Evolutionary conservation across 768 basidiomycete species (phyloP), one percentile per base, ranked within the genome.

Genomic region (Lactifluus subvellereus): DNA sequence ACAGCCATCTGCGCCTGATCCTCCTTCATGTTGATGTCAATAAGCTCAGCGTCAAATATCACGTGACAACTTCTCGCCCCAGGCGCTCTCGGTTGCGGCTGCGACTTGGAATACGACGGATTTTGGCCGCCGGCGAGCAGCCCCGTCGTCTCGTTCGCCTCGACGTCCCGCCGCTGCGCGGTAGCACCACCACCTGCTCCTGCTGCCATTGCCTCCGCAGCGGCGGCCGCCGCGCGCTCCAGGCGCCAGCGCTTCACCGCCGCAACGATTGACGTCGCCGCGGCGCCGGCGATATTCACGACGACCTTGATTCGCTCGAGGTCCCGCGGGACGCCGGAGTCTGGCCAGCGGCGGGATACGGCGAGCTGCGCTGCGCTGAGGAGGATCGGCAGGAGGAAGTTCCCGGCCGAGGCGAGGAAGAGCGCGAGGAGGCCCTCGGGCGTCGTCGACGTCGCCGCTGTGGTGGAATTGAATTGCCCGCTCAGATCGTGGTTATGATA

Each of bases 301-400:
- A 66, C 40, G 6, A 66, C 65, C 40, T 66, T 66, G 57, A 54
- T 18, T 4, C 30, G 62, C 14, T 66, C 65, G 20, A 66, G 10
- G 35, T 66, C 20, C 16, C 16, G 53, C 4, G 65, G 56, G 33
- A 64, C 16, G 62, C 64, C 49, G 16, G 62, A 64, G 33, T 66
- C 65, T 7, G 65, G 65, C 55, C 56, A 55, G n/a, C 22, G 38
- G 35, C 57, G 57, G 22, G 65, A 65, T 1, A 35, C 48, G 33
- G 48, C 57, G 61, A 66, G 62, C n/a, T 66, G 65, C 3, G 62
- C 62, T 0, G 38, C 30, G 40, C 52, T 54, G 48, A 66, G 65
- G 37, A 64, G 22, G 48, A 66, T 64, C 62, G 65, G 65, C 10
- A 63, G 47, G 0, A 64, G 20, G 47, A 64, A 59, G 53, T 37